These are phyloP conservation scores for Rhizomucor pusillus DNA, from an alignment of 371 early-diverging fungal genomes.

Conservation along the genomic window DNA sequence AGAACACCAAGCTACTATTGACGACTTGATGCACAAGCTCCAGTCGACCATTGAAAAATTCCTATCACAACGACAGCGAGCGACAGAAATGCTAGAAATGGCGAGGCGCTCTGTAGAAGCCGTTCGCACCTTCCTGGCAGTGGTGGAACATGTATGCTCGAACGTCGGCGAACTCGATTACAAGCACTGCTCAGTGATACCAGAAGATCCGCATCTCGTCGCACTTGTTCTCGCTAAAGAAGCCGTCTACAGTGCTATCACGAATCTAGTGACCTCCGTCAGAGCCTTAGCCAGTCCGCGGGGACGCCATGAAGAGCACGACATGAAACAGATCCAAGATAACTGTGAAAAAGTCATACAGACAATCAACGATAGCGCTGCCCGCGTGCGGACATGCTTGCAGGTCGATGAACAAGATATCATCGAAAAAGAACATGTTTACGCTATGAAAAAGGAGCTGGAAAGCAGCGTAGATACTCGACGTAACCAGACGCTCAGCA, in stretches of 20 bases:
- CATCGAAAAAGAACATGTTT: conserved; percentile 10
- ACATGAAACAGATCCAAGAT: conserved; percentile 21
- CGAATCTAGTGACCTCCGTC: conserved; percentile 44
- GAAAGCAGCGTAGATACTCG: conserved; percentile 22
- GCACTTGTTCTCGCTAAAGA: conserved; percentile 45
- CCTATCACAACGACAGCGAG: conserved; percentile 19
- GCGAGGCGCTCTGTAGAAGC: conserved; percentile 43
- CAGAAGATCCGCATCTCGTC: conserved; percentile 41
- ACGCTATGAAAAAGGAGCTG: conserved; percentile 15
- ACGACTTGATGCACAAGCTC: conserved; percentile 22
- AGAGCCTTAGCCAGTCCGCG: conserved; percentile 24
- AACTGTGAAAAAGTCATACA: conserved; percentile 38
- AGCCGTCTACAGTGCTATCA: conserved; percentile 45
- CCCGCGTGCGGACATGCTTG: conserved; percentile 28
- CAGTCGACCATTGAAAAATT: conserved; percentile 25
- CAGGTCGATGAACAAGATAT: conserved; percentile 6
- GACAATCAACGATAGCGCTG: conserved; percentile 33
- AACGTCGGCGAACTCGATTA: conserved; percentile 34
- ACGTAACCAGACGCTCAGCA: conserved; percentile 32
- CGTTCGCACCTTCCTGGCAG: conserved; percentile 34
- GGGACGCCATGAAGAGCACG: conserved; percentile 13
- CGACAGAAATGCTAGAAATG: conserved; percentile 39
- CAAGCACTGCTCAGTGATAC: conserved; percentile 28
- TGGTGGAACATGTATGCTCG: conserved; percentile 43
- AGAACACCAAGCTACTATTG: conserved; percentile 29